These are phyloP conservation scores for Ceratobasidium papillatum DNA, from an alignment of 1,284 basidiomycete genomes.

Conservation along the genomic window DNA sequence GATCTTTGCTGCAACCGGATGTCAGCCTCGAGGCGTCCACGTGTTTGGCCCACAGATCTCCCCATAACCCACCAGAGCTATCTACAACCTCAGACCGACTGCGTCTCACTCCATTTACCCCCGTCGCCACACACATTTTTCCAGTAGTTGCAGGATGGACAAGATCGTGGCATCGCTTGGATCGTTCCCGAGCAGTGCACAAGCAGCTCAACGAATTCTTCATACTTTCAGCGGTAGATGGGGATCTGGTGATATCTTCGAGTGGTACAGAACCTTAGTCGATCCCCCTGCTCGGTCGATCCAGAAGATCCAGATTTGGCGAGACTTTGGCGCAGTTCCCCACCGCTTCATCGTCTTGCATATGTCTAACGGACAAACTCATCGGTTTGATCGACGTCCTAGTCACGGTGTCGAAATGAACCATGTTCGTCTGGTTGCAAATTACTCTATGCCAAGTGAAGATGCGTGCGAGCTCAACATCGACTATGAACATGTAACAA, in stretches of 20 bases:
- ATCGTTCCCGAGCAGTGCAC: no score
- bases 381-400: slow-evolving; percentile 2
- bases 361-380: background rate
- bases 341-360: background rate
- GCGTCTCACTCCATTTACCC: no score
- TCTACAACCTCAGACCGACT: no score
- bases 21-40: no score
- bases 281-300: background rate
- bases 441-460: background rate
- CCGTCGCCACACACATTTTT: no score
- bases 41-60: no score
- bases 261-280: background rate
- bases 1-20: no score
- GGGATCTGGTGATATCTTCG: background rate
- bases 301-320: background rate
- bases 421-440: background rate
- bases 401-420: no score
- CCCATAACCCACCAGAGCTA: no score
- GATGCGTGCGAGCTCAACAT: background rate
- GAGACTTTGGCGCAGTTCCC: background rate
- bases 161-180: no score
- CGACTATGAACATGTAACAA: background rate
- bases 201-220: no score
- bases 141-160: no score
- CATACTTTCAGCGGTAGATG: background rate